Base-by-base conservation (phyloP, 352 stramenopile species). In the Pythium sukuiense region DNA sequence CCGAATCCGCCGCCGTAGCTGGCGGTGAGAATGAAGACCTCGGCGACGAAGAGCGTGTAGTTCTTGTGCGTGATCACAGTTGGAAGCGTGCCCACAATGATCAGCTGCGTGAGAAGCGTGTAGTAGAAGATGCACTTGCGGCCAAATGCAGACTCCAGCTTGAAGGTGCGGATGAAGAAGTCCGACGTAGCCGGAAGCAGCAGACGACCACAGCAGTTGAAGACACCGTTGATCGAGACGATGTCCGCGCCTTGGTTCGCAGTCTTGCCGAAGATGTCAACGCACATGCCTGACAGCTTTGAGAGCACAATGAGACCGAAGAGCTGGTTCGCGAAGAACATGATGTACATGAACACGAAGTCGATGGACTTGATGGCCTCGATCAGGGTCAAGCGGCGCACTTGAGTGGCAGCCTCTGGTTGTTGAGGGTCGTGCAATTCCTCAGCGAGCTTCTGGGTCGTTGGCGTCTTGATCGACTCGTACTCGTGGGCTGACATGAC, bases 1-100 rank as follows among this genome's bases (percentile, higher is more conserved):
- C 83, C 83, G 27, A 93, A 92, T 20, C 81, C 82, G 27, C 83
- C 87, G 27, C 85, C 83, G 61, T 94, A 94, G 52, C 76, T 81
- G 9, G 80, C 65, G 43, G 83, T 91, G 1, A 93, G 39, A 59
- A 92, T 79, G 70, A 88, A 93, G 20, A 89, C 69, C n/a, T 81
- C 72, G 18, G 64, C 63, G n/a, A 82, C 68, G 52, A 92, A 92
- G 2, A 76, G 59, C 30, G 63, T 73, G 73, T 89, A 92, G 56
- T 76, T 76, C 46, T 80, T 30, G 59, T 88, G 71, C 39, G 74
- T 59, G 55, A 92, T 89, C 37, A 90, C 57, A 29, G 70, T 76
- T 3, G 81, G 84, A n/a, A 90, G 72, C n/a, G 75, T 77, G n/a
- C 67, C 77, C 53, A 90, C 60, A 59, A 92, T 85, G 61, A 90